A percentile compares a stretch with the other conserved stretches of the same genome.
Conservation (phyloP, 2,329 filamentous ascomycete species). For the Thyridium curvatum region DNA sequence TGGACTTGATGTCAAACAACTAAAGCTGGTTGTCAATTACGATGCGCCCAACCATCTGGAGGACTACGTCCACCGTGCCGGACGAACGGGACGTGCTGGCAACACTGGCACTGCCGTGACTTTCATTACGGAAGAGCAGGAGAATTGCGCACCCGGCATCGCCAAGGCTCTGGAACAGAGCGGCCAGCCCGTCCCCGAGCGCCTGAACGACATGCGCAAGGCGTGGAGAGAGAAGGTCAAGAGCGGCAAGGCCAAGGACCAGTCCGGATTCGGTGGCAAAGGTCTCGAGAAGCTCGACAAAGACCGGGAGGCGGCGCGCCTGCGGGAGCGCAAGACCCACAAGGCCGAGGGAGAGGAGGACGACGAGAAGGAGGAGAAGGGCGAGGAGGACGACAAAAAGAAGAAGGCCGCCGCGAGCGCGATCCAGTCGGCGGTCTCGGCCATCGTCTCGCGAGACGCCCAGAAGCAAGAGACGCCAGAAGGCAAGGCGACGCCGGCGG, state of each 20-base stretch:
- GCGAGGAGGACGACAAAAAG: constrained; percentile 61
- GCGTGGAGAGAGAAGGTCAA: constrained; percentile 87
- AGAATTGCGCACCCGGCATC: constrained; percentile 83
- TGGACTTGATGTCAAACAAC: constrained; percentile 90
- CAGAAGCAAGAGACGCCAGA: constrained; percentile 35
- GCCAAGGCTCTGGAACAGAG: constrained; percentile 90
- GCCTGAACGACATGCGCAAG: constrained; percentile 58
- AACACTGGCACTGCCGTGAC: constrained; percentile 94
- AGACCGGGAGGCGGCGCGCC: constrained; percentile 79
- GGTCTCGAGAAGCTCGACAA: constrained; percentile 88
- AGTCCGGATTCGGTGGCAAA: constrained; percentile 89
- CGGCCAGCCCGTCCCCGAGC: constrained; percentile 73
- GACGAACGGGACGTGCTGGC: constrained; percentile 88
- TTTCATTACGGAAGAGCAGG: constrained; percentile 86
- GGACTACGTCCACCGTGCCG: constrained; percentile 92
- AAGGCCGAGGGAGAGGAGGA: constrained; percentile 83
- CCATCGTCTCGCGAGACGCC: constrained; percentile 46
- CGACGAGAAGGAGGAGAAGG: constrained; percentile 63
- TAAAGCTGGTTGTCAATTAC: constrained; percentile 94
- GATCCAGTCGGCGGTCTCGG: constrained; percentile 57
- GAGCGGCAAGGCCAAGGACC: constrained; percentile 82
- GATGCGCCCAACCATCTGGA: constrained; percentile 91
- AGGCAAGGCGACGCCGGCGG: constrained; percentile 16
- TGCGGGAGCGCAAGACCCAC: constrained; percentile 81
- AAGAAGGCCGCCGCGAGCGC: constrained; percentile 59